phyloP scores from a whole-genome alignment of 1,284 basidiomycete species.

The Vanrija sp. region DNA sequence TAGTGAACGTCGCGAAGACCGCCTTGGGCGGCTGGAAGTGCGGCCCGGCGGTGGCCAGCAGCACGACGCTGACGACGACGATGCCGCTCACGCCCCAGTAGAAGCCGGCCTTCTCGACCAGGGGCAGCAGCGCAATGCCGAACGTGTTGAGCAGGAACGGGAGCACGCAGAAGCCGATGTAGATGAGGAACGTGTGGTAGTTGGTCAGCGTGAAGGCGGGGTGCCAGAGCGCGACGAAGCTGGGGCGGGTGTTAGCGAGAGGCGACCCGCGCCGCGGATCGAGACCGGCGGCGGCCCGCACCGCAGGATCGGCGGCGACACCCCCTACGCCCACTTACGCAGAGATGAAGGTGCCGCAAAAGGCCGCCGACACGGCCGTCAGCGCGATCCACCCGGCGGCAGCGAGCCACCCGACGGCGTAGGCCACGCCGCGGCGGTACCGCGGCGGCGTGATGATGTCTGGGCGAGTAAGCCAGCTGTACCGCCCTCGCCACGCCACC shows the following conservation, averaged over 20 bases:
- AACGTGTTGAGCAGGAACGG: slow-evolving; percentile 11
- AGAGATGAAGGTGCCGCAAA: slow-evolving; percentile 26
- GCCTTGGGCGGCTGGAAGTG: slow-evolving; percentile 38
- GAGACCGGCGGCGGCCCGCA: no score
- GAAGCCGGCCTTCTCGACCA: slow-evolving; percentile 24
- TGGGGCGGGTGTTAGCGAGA: neutral
- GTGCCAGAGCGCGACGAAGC: slow-evolving; percentile 35
- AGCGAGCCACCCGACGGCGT: slow-evolving; percentile 12
- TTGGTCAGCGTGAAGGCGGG: neutral
- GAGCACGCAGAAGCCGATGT: slow-evolving; percentile 1
- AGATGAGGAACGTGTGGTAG: slow-evolving; percentile 8
- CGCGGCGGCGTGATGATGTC: slow-evolving; percentile 4
- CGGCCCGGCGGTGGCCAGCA: neutral
- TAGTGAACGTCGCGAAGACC: slow-evolving; percentile 43
- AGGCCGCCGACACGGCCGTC: slow-evolving; percentile 35
- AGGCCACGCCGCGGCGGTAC: slow-evolving; percentile 4
- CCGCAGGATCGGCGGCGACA: no score
- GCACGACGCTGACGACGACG: slow-evolving; percentile 36
- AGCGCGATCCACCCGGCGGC: slow-evolving; percentile 46
- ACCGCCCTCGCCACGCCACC: no score
- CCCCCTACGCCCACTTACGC: slow-evolving; percentile 10
- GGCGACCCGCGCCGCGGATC: no score
- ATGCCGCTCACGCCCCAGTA: slow-evolving; percentile 38
- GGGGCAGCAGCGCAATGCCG: slow-evolving; percentile 9
- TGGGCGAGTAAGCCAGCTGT: neutral